Percentiles rank a stretch among this genome's conserved stretches.
Evolutionary conservation across 2,329 filamentous ascomycete genomes (phyloP).

Genomic region (Alternaria sp.): DNA sequence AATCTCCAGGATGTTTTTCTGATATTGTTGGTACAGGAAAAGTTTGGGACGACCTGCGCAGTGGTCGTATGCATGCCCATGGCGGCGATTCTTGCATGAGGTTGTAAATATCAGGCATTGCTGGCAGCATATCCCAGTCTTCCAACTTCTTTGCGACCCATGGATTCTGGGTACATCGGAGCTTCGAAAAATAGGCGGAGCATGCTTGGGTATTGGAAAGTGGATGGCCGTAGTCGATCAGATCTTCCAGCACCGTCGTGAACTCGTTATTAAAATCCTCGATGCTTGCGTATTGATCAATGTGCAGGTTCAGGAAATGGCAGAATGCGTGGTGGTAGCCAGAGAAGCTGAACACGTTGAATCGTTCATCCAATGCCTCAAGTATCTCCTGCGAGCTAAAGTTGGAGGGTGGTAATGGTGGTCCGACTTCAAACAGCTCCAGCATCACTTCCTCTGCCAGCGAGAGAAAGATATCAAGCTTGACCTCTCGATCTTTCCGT

Average conservation of each 20-base stretch:
- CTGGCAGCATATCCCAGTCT: slow-evolving; percentile 39
- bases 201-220: slow-evolving; percentile 47
- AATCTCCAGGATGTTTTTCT: slow-evolving; percentile 33
- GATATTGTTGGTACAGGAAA: slow-evolving; percentile 31
- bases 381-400: slow-evolving; percentile 46
- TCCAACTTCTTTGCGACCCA: slow-evolving; percentile 48
- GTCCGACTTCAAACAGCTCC: slow-evolving; percentile 48
- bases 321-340: slow-evolving; percentile 50
- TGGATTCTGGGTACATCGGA: slow-evolving; percentile 49
- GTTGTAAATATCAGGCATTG: slow-evolving; percentile 33
- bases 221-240: slow-evolving; percentile 46
- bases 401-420: slow-evolving; percentile 44
- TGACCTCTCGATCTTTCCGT: slow-evolving; percentile 48
- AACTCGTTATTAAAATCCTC: slow-evolving; percentile 50
- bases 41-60: slow-evolving; percentile 30
- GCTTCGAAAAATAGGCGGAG: slow-evolving; percentile 51
- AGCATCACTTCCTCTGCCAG: slow-evolving; percentile 49
- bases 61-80: slow-evolving; percentile 43
- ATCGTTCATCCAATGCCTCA: slow-evolving; percentile 41
- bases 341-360: slow-evolving; percentile 42
- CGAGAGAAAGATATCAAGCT: slow-evolving; percentile 50
- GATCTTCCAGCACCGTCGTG: slow-evolving; percentile 41
- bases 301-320: slow-evolving; percentile 50
- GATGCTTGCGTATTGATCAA: slow-evolving; percentile 44
- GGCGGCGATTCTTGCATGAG: slow-evolving; percentile 44